A percentile compares a stretch with the other conserved stretches of the same genome.
These are phyloP conservation scores for Myxozyma mucilagina DNA, from an alignment of 805 yeast species.

Conservation along the genomic window DNA sequence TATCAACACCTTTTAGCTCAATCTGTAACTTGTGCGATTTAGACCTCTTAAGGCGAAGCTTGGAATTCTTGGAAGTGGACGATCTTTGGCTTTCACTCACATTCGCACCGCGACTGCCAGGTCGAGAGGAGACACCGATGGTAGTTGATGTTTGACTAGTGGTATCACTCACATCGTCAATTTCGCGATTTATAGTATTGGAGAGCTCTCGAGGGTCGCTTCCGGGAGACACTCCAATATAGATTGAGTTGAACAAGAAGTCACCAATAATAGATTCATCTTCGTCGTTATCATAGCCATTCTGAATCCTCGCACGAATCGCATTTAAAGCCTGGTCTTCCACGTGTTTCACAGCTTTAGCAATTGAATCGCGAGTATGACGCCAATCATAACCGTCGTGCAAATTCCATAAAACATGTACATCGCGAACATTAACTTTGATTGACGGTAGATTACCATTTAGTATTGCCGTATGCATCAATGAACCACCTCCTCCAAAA, in stretches of 20 bases:
- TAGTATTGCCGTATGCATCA: constrained; percentile 27
- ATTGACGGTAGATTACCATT: constrained; percentile 18
- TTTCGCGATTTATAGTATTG: constrained; percentile 54
- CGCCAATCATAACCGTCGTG: constrained; percentile 95
- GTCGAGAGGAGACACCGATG: constrained; percentile 16
- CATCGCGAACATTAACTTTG: constrained; percentile 24
- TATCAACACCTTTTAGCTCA: constrained; percentile 55
- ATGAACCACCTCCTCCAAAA: constrained; percentile 29
- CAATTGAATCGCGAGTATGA: constrained; percentile 66
- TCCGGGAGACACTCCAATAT: constrained; percentile 58
- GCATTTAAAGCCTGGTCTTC: constrained; percentile 51
- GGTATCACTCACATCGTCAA: constrained; percentile 44
- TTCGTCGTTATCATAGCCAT: constrained; percentile 23
- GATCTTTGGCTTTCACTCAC: neutral
- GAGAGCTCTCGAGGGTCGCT: constrained; percentile 43
- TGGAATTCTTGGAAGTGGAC: constrained; percentile 34
- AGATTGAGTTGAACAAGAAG: constrained; percentile 75
- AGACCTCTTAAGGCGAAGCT: constrained; percentile 66
- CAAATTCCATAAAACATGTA: constrained; percentile 44
- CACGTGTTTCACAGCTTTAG: constrained; percentile 62
- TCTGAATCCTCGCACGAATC: constrained; percentile 26
- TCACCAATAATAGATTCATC: constrained; percentile 52
- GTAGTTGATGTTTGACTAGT: constrained; percentile 25
- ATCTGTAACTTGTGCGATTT: constrained; percentile 57
- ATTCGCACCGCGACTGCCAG: constrained; percentile 6